Evolutionary conservation across 208 protist genomes (phyloP), one percentile per base, ranked within the genome.

Genomic region (Wallacemonas sp.): DNA sequence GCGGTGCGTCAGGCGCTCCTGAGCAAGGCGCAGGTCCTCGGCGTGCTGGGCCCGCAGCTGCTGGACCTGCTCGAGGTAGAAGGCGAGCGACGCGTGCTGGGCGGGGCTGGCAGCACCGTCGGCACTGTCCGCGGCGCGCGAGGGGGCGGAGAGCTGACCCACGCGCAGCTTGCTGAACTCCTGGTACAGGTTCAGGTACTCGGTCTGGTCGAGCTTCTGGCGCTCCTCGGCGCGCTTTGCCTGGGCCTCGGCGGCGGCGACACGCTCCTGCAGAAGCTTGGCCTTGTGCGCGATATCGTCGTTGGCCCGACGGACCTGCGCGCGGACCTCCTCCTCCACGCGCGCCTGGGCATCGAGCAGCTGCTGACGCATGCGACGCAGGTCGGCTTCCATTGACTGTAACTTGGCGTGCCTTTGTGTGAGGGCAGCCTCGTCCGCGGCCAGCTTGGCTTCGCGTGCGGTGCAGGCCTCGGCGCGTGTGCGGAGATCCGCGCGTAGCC

Each of bases 171-270:
- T 80, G 45, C 76, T 74, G 65, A 90, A 92, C 38, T 84, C 78
- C 50, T 92, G 84, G 46, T 85, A 90, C 22, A 95, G 73, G 7
- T 62, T 22, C 36, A 91, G 39, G 70, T 92, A 95, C 52, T 95
- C 86, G 31, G 70, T 50, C 65, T 92, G 83, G 12, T 72, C 70
- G 61, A 82, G 74, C 41, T 78, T 76, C 65, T 89, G 77, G 20
- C 89, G 78, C 67, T 95, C 83, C 22, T 95, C 86, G 8, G 81
- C 77, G 8, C 79, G 82, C 52, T 77, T 28, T 29, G 82, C 68
- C 65, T 91, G 81, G 49, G 66, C 76, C 72, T 95, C 86, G 23
- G 79, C 77, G 4, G 72, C 79, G 61, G 61, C 68, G 26, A 88
- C 79, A 1, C 77, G 74, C 70, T 88, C 72, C 54, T 82, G 76